phyloP scores from a whole-genome alignment of 148 eudicot species.

The Rhododendron mucronatum region DNA sequence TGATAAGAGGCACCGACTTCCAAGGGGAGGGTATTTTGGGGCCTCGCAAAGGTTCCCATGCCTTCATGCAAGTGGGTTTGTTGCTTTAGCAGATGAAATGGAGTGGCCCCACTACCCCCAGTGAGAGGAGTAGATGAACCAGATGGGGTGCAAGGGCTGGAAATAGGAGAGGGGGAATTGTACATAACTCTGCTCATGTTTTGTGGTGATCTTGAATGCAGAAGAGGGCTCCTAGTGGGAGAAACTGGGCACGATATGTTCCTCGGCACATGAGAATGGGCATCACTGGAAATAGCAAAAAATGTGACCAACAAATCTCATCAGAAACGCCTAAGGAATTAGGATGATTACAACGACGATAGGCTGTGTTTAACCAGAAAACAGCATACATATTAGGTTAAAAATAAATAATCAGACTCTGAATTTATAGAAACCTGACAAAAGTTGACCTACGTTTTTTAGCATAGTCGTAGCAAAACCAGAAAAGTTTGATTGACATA shows the following conservation, averaged over 20 bases:
- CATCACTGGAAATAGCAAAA: constrained; percentile 31
- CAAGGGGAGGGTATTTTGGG: constrained; percentile 19
- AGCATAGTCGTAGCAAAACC: not conserved
- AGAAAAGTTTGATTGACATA: not conserved
- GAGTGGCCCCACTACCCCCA: constrained; percentile 28
- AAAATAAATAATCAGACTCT: not conserved
- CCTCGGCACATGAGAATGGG: constrained; percentile 17
- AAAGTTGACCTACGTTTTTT: not conserved
- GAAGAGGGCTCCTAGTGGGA: constrained; percentile 46
- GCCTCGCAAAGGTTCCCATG: constrained; percentile 9
- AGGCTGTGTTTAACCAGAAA: not conserved
- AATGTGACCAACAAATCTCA: not conserved
- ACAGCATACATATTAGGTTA: not conserved
- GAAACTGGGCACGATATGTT: constrained; percentile 63
- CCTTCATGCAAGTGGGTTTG: constrained; percentile 21
- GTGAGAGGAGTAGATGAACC: constrained; percentile 48
- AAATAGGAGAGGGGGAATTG: constrained; percentile 29
- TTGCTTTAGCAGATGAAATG: constrained; percentile 15
- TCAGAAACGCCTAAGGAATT: not conserved
- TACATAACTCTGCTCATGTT: constrained; percentile 17
- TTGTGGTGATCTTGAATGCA: constrained; percentile 39
- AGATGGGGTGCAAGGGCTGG: constrained; percentile 38
- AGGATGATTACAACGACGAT: not conserved
- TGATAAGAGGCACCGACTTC: constrained; percentile 10
- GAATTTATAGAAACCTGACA: not conserved